Conservation (phyloP, 345 rosid genomes). For the Heritiera fomes region DNA sequence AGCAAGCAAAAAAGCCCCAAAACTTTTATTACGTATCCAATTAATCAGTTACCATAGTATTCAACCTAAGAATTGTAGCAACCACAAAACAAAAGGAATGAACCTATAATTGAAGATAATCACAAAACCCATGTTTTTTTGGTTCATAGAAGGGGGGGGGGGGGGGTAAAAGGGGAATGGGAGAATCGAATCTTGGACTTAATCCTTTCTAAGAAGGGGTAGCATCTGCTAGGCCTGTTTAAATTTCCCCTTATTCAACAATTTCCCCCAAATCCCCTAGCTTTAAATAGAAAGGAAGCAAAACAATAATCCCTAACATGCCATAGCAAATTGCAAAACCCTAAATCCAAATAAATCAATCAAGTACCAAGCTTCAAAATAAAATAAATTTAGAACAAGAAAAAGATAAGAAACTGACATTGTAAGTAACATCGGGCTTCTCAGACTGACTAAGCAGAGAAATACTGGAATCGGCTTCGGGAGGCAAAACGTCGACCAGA, state of each 20-base stretch:
- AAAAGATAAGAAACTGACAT: conserved; percentile 41
- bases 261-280: background rate
- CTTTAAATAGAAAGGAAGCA: background rate
- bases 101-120: background rate
- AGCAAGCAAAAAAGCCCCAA: background rate
- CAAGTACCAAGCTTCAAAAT: background rate
- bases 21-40: background rate
- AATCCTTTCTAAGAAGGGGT: too few relatives aligned
- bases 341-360: conserved; percentile 6
- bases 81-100: background rate
- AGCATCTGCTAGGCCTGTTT: too few relatives aligned
- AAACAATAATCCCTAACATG: conserved; percentile 24
- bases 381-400: background rate
- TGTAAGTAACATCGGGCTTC: conserved; percentile 95
- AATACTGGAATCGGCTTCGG: conserved; percentile 97
- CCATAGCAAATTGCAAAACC: background rate
- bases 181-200: too few relatives aligned
- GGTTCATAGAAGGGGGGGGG: too few relatives aligned
- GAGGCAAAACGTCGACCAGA: conserved; percentile 94
- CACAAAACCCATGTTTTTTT: background rate
- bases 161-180: too few relatives aligned
- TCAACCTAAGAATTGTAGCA: background rate
- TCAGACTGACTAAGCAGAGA: conserved; percentile 95
- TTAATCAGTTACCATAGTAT: background rate
- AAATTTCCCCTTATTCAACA: background rate